Percentiles rank a stretch among this genome's conserved stretches.
Evolutionary conservation across 2,329 filamentous ascomycete species (phyloP).

Genomic region (Stachybotrys elegans): DNA sequence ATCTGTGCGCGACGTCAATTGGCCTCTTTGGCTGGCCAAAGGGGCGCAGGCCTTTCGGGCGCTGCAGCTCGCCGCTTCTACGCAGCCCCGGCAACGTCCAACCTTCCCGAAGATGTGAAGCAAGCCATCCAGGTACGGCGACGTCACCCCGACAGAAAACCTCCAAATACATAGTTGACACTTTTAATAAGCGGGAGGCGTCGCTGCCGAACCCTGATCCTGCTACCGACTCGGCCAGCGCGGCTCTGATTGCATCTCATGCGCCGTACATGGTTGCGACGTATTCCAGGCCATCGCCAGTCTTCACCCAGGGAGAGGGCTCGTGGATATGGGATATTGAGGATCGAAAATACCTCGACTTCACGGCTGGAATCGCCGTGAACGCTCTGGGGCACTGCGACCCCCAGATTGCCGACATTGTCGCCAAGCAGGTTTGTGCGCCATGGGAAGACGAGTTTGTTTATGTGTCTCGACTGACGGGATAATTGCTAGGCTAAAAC

Average conservation of each 20-base stretch:
- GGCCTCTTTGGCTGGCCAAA: conserved; percentile 19
- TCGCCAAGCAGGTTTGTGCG: conserved; percentile 66
- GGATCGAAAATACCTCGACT: conserved; percentile 84
- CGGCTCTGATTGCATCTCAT: conserved; percentile 68
- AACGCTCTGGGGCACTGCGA: conserved; percentile 91
- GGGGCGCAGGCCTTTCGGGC: conserved; percentile 17
- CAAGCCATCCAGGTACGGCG: conserved; percentile 30
- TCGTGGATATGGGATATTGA: conserved; percentile 89
- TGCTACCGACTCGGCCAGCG: conserved; percentile 65
- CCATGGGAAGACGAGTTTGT: background rate
- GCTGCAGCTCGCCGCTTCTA: conserved; percentile 25
- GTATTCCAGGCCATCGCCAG: conserved; percentile 82
- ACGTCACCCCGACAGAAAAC: too few relatives aligned
- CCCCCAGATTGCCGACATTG: conserved; percentile 65
- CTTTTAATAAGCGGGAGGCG: conserved; percentile 27
- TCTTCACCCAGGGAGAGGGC: conserved; percentile 84
- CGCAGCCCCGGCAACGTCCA: conserved; percentile 29
- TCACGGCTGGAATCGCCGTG: conserved; percentile 94
- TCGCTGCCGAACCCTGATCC: conserved; percentile 65
- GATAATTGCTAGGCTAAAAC: conserved; percentile 50
- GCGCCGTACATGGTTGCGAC: conserved; percentile 92
- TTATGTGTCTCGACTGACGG: background rate
- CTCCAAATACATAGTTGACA: too few relatives aligned
- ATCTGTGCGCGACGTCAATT: conserved; percentile 32
- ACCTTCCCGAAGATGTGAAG: conserved; percentile 25